Evolutionary conservation across 208 protist genomes (phyloP).

Genomic region (Trypanosoma scelopori): DNA sequence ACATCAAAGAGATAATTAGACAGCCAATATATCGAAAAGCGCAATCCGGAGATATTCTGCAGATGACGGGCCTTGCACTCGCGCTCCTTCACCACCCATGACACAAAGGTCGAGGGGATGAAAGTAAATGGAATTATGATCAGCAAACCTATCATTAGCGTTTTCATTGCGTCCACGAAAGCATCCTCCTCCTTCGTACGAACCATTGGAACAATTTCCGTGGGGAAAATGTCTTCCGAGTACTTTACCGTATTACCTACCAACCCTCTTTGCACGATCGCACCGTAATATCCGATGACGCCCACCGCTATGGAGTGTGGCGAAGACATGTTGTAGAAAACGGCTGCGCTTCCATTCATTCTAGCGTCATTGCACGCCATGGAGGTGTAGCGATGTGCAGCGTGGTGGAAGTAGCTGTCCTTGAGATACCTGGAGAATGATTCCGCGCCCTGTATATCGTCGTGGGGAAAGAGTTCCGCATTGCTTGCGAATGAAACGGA

Average conservation of each 20-base stretch:
- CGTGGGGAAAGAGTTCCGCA: conserved; percentile 12
- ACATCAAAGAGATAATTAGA: conserved; percentile 82
- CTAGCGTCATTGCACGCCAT: conserved; percentile 40
- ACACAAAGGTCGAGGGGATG: conserved; percentile 64
- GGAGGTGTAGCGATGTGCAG: conserved; percentile 40
- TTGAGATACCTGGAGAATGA: conserved; percentile 39
- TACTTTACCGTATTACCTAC: neutral
- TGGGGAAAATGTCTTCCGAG: conserved; percentile 13
- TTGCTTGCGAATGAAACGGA: conserved; percentile 27
- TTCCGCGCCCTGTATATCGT: conserved; percentile 21
- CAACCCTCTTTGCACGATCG: conserved; percentile 23
- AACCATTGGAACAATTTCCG: conserved; percentile 38
- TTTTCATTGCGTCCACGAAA: conserved; percentile 35
- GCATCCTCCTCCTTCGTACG: conserved; percentile 29
- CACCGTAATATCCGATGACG: conserved; percentile 39
- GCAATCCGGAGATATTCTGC: conserved; percentile 75
- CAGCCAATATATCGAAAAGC: conserved; percentile 67
- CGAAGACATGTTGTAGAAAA: conserved; percentile 63
- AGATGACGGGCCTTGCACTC: conserved; percentile 72
- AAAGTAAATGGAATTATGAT: conserved; percentile 75
- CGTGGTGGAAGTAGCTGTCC: conserved; percentile 41
- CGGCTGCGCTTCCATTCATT: conserved; percentile 7
- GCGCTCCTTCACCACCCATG: conserved; percentile 81
- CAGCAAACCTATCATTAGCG: conserved; percentile 56
- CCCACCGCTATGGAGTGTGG: conserved; percentile 42